Evolutionary conservation across 208 protist species (phyloP).

Genomic region (Crithidia fasciculata): DNA sequence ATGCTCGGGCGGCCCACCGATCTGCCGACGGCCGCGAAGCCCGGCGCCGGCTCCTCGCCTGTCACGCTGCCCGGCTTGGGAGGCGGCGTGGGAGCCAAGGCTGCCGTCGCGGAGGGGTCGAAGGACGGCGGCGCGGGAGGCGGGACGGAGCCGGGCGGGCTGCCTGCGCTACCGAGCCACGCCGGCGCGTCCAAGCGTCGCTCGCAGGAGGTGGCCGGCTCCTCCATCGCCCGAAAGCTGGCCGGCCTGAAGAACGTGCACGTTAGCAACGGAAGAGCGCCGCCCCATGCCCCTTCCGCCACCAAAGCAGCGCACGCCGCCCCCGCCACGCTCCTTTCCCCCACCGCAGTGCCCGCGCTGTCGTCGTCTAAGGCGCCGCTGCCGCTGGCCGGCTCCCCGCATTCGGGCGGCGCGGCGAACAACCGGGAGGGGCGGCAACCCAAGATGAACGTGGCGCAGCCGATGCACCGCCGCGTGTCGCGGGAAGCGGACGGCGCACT

Average conservation of each 20-base stretch:
- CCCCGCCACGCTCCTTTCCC: not conserved
- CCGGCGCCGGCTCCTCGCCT: conserved; percentile 2
- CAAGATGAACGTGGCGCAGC: conserved; percentile 10
- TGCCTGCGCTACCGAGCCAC: conserved; percentile 10
- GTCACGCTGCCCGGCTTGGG: conserved; percentile 1
- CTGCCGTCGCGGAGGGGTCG: not conserved
- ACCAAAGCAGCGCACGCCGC: conserved; percentile 16
- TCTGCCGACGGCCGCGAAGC: not conserved
- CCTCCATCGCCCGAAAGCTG: conserved; percentile 25
- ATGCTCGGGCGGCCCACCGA: conserved; percentile 17
- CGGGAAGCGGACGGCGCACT: conserved; percentile 12
- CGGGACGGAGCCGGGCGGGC: not conserved
- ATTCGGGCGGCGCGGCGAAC: not conserved
- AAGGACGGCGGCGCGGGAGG: not conserved
- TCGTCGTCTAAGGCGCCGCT: not conserved
- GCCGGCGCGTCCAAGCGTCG: conserved; percentile 12
- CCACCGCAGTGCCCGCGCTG: not conserved
- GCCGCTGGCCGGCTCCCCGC: not conserved
- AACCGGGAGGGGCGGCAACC: conserved; percentile 9
- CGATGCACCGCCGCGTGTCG: conserved; percentile 6
- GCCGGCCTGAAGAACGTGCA: conserved; percentile 32
- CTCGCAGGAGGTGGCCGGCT: conserved; percentile 17
- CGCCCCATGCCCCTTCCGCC: not conserved
- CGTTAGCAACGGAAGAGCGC: conserved; percentile 23
- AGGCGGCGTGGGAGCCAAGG: not conserved